Evolutionary conservation across 2,329 filamentous ascomycete genomes (phyloP), one percentile per base, ranked within the genome.

Genomic region (Metarhizium brunneum): DNA sequence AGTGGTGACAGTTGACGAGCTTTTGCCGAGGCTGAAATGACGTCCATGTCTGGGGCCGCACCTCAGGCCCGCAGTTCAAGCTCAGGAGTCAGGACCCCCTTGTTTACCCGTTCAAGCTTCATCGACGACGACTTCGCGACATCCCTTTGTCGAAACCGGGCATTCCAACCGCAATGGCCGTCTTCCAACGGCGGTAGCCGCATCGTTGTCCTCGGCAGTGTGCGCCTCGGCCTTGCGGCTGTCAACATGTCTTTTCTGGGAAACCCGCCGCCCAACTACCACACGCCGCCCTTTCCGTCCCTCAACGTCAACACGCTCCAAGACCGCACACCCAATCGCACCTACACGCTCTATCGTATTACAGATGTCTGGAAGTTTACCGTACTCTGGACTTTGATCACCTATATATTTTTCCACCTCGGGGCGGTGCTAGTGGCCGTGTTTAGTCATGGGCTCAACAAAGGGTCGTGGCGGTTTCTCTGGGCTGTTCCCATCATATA

Each of bases 341-440:
- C 58, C 52, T 79, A 80, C 57, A 80, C 82, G 42, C 84, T 96
- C 62, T 92, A 89, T 74, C 79, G 87, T 65, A 78, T 89, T 2
- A 68, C 72, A 57, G 90, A 95, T 66, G 88, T 95, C 55, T 92
- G 90, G 86, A 86, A 87, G 60, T 96, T 94, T 70, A 96, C 90
- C 1, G 73, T 94, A 16, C 81, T 86, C 66, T 96, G 91, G 91
- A 95, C 90, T 0, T 72, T 95, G 42, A 83, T 95, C 35, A 82
- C 90, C 61, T 92, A 88, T 63, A 84, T 81, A 38, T 77, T 83
- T 20, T 88, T 92, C 59, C 90, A 96, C 68, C 65, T 92, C 18
- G 78, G 84, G 38, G 88, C 87, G 2, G 84, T 87, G 0, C 73
- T 78, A 13, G 87, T 90, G 66, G 89, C 90, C 2, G 77, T 91